phyloP scores from a whole-genome alignment of 2,329 filamentous ascomycete species.

The Pseudopithomyces maydicus region DNA sequence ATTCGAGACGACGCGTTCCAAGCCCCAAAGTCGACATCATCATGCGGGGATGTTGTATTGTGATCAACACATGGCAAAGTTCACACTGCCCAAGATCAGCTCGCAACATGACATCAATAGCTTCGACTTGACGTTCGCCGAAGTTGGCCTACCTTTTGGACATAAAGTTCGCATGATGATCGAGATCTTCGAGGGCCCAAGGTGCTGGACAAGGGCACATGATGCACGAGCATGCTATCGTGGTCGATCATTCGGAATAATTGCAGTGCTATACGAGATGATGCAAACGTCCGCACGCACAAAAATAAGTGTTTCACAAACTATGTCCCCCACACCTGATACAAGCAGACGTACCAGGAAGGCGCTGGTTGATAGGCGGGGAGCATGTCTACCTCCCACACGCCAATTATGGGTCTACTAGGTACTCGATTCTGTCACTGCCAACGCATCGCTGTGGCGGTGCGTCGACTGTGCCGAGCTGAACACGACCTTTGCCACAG shows the following conservation, averaged over 20 bases:
- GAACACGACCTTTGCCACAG: constrained; percentile 12
- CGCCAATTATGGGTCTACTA: neutral
- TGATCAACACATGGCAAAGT: constrained; percentile 28
- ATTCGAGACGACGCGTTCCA: constrained; percentile 13
- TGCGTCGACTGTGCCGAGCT: constrained; percentile 17
- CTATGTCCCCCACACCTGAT: neutral
- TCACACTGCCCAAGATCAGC: constrained; percentile 29
- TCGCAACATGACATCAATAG: constrained; percentile 22
- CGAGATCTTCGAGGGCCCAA: constrained; percentile 23
- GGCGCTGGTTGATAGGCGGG: constrained; percentile 9
- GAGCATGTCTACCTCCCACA: neutral
- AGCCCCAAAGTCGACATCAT: constrained; percentile 10
- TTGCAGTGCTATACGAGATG: neutral
- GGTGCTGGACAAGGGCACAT: neutral
- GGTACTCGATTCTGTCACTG: constrained; percentile 7
- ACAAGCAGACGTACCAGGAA: neutral
- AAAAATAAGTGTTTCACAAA: neutral
- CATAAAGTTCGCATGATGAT: constrained; percentile 5
- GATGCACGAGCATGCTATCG: constrained; percentile 1
- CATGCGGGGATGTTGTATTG: constrained; percentile 23
- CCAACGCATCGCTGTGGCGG: constrained; percentile 22
- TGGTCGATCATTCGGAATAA: neutral
- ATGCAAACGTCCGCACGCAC: neutral
- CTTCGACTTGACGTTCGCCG: constrained; percentile 17
- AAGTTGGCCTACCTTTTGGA: constrained; percentile 12